These are phyloP conservation scores for Truncatella angustata DNA, from an alignment of 2,329 filamentous ascomycete genomes.

Conservation along the genomic window DNA sequence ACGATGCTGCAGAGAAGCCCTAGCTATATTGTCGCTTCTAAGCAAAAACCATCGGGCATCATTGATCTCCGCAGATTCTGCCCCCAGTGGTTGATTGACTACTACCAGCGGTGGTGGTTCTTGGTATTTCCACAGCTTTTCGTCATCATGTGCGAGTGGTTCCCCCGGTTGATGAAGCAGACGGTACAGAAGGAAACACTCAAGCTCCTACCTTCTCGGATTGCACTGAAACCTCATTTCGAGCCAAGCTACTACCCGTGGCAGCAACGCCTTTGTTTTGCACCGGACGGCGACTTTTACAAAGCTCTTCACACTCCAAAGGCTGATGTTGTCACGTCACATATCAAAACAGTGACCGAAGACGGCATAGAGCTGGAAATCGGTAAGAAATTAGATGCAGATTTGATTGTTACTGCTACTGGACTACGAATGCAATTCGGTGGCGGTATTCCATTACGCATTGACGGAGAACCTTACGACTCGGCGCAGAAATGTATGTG, in stretches of 20 bases:
- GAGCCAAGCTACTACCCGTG: slow-evolving; percentile 64
- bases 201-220: slow-evolving; percentile 49
- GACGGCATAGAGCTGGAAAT: slow-evolving; percentile 46
- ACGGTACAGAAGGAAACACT: slow-evolving; percentile 45
- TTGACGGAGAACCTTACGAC: slow-evolving; percentile 53
- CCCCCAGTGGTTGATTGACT: slow-evolving; percentile 19
- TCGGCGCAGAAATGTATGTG: slow-evolving; percentile 55
- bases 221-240: slow-evolving; percentile 62
- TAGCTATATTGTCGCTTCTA: slow-evolving; percentile 53
- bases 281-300: slow-evolving; percentile 56
- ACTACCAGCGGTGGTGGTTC: slow-evolving; percentile 47
- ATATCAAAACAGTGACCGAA: slow-evolving; percentile 48
- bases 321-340: slow-evolving; percentile 48
- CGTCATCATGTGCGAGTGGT: slow-evolving; percentile 49
- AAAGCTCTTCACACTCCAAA: slow-evolving; percentile 43
- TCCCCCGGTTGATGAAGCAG: slow-evolving; percentile 47
- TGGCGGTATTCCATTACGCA: slow-evolving; percentile 47
- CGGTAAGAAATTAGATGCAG: slow-evolving; percentile 53
- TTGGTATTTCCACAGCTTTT: slow-evolving; percentile 46
- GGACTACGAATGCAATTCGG: slow-evolving; percentile 60
- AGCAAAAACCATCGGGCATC: slow-evolving; percentile 11
- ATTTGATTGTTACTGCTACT: slow-evolving; percentile 69
- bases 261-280: slow-evolving; percentile 74
- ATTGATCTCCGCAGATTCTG: slow-evolving; percentile 9
- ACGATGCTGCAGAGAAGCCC: slow-evolving; percentile 82